Evolutionary conservation across 1,284 basidiomycete genomes (phyloP), one percentile per base, ranked within the genome.

Genomic region (Sutorius eximius): DNA sequence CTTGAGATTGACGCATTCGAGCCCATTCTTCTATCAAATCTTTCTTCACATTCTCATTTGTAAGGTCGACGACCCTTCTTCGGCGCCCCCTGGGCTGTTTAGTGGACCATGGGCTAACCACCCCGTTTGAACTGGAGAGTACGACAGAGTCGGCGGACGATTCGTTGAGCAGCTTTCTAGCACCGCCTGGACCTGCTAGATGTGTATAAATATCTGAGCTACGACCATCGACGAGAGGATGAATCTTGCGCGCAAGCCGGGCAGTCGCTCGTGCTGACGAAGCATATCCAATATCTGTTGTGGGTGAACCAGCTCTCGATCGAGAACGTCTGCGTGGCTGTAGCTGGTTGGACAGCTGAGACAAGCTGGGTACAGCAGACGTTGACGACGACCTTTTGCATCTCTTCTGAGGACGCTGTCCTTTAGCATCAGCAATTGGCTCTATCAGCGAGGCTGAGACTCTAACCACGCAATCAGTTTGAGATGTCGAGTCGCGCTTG

Each of bases 21-120:
- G 66, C 66, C 66, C 66, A 72, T 43, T 71, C 61, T 29, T 70
- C 61, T 43, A 68, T 68, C 24, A 71, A 33, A 36, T 57, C 47
- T 20, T 15, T 59, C 47, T 57, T 71, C n/a, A 51, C 37, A 22
- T 50, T 54, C 41, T 67, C 63, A 32, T 72, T 59, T 24, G 45
- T 46, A 50, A 69, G 52, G 42, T 61, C 53, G 24, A 49, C n/a
- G 2, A 6, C 32, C 50, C 52, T 59, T 46, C 52, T 56, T 51
- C 42, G 55, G 41, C 51, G 67, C 12, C 65, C 61, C 44, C 38
- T 67, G 18, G 34, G 18, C 27, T 49, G 62, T 44, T 51, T 57
- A 22, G 16, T 27, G 11, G 57, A 36, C 16, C 36, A 56, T 27
- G 53, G 45, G 37, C 38, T n/a, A 33, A 41, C 18, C 30, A 30